Base-by-base conservation (phyloP, 495 filamentous ascomycete species). In the Elasticomyces elasticus region DNA sequence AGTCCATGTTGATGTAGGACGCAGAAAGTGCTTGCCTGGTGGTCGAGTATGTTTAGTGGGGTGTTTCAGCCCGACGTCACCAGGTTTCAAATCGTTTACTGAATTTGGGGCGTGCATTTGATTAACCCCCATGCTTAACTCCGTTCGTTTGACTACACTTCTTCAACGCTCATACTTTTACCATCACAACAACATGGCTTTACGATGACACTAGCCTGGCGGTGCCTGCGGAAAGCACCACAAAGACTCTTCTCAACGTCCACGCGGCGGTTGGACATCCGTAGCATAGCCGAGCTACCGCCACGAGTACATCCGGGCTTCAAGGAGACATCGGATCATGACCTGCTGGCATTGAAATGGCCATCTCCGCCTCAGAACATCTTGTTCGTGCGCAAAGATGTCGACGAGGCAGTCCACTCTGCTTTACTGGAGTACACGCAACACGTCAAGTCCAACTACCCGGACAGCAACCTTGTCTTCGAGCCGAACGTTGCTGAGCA, bases 321-420 rank as follows among this genome's bases (percentile, higher is more conserved):
- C 55, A 73, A 74, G 83, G 80, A 81, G 68, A 78, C 76, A 22
- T 65, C 59, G 17, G 62, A 72, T 24, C 75, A 76, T 58, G 78
- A 80, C 51, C 78, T 98, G 2, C 78, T 95, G 44, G 85, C 83
- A 51, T 77, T 98, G 12, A 80, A 83, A 70, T 98, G 92, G 92
- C 87, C 87, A 2, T 77, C 80, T 30, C 88, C 89, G 23, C 94
- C 89, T 0, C 82, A 87, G 49, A 97, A 97, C 65, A 75, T 98
- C 53, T 78, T 98, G 46, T 72, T 97, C 38, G 83, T 95, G 53
- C 89, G 90, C 64, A 98, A 98, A 62, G 76, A 87, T 41, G 76
- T 83, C 56, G 83, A 81, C 13, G 79, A 83, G 0, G 68, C 73
- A 7, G 87, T 94, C 27, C 87, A 80, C 0, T 69, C 76, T 7